Evolutionary conservation across 2,329 filamentous ascomycete genomes (phyloP), one percentile per base, ranked within the genome.

Genomic region (Pseudogymnoascus destructans): DNA sequence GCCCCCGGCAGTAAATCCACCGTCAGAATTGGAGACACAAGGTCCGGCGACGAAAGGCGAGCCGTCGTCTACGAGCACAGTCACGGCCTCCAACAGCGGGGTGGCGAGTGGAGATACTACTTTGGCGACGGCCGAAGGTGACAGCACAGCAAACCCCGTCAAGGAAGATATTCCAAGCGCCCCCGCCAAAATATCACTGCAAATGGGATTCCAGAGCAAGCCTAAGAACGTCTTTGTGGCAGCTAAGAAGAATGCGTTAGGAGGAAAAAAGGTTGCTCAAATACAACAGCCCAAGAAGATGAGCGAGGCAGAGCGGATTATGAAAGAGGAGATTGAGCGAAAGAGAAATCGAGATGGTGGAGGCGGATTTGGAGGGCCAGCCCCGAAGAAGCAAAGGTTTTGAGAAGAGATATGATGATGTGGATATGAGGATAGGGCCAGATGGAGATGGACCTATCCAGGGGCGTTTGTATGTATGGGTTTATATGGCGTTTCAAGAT

Each of bases 291-390:
- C 82, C 1, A 89, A 87, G 76, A 93, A 87, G 66, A 92, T 95
- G 80, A 92, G 87, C 66, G 89, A 95, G 68, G 86, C 85, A 2
- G 89, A 92, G 72, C 79, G 86, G 57, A 95, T 93, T 66, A 95
- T 95, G 90, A 88, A 86, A 70, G 85, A 87, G 65, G 87, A 91
- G 67, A 78, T 89, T 71, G 86, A 89, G 65, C 77, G 79, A 63
- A 90, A 89, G 68, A 76, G 84, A 58, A 71, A 76, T 32, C 74
- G 80, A 54, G 78, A 75, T 8, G 68, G 68, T 3, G 70, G 70
- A 1, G 76, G 77, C 0, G 33, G 54, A 8, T 33, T 56, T 36
- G 30, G 54, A 25, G 75, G 75, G 52, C 70, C 73, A 5, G 71
- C 74, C 9, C 27, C 17, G 55, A 84, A 84, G 72, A 80, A 78